Conservation (phyloP, 441 rosid genomes). For the Manihot esculenta region DNA sequence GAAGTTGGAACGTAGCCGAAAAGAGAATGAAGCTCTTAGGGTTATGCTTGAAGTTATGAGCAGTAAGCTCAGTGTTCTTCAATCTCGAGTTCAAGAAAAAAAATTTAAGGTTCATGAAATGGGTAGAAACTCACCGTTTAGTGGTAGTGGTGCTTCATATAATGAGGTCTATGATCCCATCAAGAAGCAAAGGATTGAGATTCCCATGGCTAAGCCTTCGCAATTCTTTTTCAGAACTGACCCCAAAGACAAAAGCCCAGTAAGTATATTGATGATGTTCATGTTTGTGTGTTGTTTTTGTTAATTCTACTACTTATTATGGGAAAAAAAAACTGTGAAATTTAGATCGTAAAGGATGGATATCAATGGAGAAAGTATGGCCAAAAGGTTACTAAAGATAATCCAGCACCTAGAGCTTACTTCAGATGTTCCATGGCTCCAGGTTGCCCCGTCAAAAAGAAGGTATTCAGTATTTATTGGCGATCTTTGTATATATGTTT, state of each 20-base stretch:
- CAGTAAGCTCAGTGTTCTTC: conserved; percentile 25
- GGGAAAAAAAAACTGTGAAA: neutral
- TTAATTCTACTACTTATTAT: neutral
- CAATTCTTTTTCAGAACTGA: conserved; percentile 35
- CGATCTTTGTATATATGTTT: no score
- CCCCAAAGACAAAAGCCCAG: conserved; percentile 38
- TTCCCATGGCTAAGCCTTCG: conserved; percentile 22
- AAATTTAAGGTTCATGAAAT: conserved; percentile 8
- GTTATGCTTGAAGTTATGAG: conserved; percentile 34
- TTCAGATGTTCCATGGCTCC: conserved; percentile 95
- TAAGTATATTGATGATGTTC: conserved; percentile 10
- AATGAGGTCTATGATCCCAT: conserved; percentile 8
- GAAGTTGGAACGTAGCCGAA: conserved; percentile 31
- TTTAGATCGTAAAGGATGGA: conserved; percentile 80
- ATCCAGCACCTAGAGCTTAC: conserved; percentile 95
- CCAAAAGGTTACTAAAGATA: conserved; percentile 93
- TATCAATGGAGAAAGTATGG: conserved; percentile 99
- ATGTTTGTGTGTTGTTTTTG: neutral
- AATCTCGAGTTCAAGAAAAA: conserved; percentile 18
- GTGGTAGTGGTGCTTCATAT: neutral
- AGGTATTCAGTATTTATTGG: no score
- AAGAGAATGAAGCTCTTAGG: conserved; percentile 34
- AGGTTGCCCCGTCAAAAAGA: conserved; percentile 89
- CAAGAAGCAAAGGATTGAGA: conserved; percentile 26
- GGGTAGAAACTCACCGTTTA: neutral